These are phyloP conservation scores for Auriculariales sp. DNA, from an alignment of 768 basidiomycete genomes.

Conservation along the genomic window DNA sequence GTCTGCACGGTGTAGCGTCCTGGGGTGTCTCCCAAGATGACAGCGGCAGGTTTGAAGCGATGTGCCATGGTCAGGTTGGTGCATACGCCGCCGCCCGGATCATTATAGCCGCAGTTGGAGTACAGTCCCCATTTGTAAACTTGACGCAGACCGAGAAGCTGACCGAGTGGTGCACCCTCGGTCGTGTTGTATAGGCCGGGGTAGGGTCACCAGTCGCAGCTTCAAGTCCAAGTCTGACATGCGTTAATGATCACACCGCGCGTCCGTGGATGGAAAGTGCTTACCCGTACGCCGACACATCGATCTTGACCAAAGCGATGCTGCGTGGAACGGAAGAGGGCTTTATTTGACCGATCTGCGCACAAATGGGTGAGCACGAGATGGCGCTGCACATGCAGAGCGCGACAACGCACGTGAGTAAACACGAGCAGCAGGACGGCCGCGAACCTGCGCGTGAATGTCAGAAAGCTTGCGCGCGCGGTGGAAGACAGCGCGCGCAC, in stretches of 20 bases:
- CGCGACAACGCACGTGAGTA: constrained; percentile 49
- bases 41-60: constrained; percentile 49
- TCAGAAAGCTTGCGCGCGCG: constrained; percentile 10
- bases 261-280: constrained; percentile 9
- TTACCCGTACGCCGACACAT: constrained; percentile 60
- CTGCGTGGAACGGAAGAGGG: constrained; percentile 55
- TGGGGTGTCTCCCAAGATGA: constrained; percentile 52
- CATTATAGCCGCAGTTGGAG: constrained; percentile 61
- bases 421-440: constrained; percentile 56
- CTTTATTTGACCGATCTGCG: constrained; percentile 70
- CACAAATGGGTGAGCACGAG: constrained; percentile 10
- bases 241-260: no score
- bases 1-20: constrained; percentile 46
- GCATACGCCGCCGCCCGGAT: constrained; percentile 44
- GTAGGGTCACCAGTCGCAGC: constrained; percentile 42
- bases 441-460: constrained; percentile 27
- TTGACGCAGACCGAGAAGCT: constrained; percentile 46
- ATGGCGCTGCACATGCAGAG: constrained; percentile 8
- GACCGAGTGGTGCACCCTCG: constrained; percentile 43
- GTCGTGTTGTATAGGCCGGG: constrained; percentile 52
- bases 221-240: constrained; percentile 18
- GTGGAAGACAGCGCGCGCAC: constrained; percentile 27
- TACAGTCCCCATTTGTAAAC: constrained; percentile 72
- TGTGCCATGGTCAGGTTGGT: constrained; percentile 43
- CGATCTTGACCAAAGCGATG: constrained; percentile 60